Evolutionary conservation across 805 yeast species (phyloP).

Genomic region (Phaffomyces antillensis): DNA sequence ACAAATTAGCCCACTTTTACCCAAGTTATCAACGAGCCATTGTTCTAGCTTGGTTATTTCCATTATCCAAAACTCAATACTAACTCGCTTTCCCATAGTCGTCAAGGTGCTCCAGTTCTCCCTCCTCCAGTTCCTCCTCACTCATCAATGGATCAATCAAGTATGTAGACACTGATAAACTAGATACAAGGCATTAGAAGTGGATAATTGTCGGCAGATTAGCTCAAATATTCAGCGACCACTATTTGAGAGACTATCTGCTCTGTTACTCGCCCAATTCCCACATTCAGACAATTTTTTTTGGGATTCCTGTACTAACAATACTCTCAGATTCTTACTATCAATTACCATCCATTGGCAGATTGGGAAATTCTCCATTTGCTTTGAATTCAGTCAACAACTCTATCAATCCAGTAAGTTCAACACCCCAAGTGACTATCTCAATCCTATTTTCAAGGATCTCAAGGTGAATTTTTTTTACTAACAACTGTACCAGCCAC

Average conservation of each 20-base stretch:
- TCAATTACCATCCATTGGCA: constrained; percentile 19
- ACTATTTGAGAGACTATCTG: not conserved
- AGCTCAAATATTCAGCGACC: not conserved
- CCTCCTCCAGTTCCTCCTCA: constrained; percentile 42
- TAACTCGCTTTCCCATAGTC: constrained; percentile 27
- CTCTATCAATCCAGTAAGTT: constrained; percentile 11
- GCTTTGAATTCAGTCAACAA: constrained; percentile 14
- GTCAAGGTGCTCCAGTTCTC: constrained; percentile 50
- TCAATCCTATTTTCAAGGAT: no score
- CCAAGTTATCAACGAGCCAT: no score
- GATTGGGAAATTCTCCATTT: constrained; percentile 11
- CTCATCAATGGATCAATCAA: constrained; percentile 17
- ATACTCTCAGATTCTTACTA: constrained; percentile 13
- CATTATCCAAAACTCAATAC: constrained; percentile 7
- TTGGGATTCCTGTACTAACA: constrained; percentile 11
- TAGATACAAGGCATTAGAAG: not conserved
- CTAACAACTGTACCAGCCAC: constrained; percentile 7
- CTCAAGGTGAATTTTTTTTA: not conserved
- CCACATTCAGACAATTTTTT: not conserved
- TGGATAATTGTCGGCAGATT: not conserved
- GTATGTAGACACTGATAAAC: constrained; percentile 11
- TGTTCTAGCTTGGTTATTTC: not conserved
- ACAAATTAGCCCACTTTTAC: not conserved
- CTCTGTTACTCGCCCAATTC: not conserved
- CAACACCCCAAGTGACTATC: no score